Conservation (phyloP, 2,329 filamentous ascomycete genomes). For the Cordyceps fumosorosea region DNA sequence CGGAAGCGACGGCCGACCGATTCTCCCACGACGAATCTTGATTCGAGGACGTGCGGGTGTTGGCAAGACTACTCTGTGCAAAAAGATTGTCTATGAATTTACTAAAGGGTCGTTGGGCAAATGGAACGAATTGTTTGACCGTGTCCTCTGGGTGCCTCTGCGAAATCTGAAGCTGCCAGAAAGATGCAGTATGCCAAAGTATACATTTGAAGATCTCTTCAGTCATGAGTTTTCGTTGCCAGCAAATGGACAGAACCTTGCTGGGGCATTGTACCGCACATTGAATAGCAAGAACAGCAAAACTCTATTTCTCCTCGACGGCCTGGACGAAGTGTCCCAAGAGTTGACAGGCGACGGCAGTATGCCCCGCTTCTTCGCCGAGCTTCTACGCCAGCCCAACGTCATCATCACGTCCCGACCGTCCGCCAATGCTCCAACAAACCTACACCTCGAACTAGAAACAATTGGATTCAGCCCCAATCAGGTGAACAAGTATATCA, state of each 20-base stretch:
- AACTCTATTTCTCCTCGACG: slow-evolving; percentile 36
- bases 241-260: background rate
- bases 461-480: no score
- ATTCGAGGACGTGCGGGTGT: slow-evolving; percentile 32
- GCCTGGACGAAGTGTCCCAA: no score
- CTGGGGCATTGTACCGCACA: background rate
- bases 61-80: slow-evolving; percentile 35
- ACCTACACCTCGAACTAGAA: slow-evolving; percentile 7
- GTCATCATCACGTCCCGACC: slow-evolving; percentile 36
- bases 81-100: slow-evolving; percentile 34
- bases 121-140: slow-evolving; percentile 26
- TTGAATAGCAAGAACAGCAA: slow-evolving; percentile 9
- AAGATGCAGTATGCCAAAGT: no score
- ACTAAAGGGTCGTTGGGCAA: no score
- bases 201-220: no score
- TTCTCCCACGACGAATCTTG: slow-evolving; percentile 25
- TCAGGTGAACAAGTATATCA: background rate
- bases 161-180: slow-evolving; percentile 27
- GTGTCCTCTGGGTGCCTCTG: slow-evolving; percentile 34
- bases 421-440: slow-evolving; percentile 16
- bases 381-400: background rate
- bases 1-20: no score
- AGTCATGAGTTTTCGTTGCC: no score
- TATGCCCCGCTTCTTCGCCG: background rate
- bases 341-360: background rate